A percentile compares a stretch with the other conserved stretches of the same genome.
phyloP scores from a whole-genome alignment of 805 yeast genomes.

The Ogataea populi-albae region DNA sequence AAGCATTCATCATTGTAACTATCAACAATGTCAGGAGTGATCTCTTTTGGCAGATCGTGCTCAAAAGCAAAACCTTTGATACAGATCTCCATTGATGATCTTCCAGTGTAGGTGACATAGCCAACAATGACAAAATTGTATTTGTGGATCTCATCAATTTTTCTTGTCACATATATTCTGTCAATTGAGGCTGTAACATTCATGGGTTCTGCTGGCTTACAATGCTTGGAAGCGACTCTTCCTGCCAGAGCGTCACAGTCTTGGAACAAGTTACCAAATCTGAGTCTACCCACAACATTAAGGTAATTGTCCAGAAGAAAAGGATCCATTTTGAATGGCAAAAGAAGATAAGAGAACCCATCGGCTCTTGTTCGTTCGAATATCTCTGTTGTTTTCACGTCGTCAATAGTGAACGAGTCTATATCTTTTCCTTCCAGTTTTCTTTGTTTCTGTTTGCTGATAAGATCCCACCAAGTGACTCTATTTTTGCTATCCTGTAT shows the following conservation, averaged over 20 bases:
- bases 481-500: conserved; percentile 32
- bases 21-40: conserved; percentile 56
- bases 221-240: conserved; percentile 86
- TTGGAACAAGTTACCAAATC: conserved; percentile 92
- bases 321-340: conserved; percentile 83
- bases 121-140: conserved; percentile 84
- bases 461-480: conserved; percentile 86
- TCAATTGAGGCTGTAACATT: conserved; percentile 95
- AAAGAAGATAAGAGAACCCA: conserved; percentile 63
- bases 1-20: conserved; percentile 59
- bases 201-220: conserved; percentile 94
- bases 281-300: conserved; percentile 84
- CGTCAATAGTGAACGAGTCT: conserved; percentile 68
- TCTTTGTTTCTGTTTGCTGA: conserved; percentile 68
- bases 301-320: conserved; percentile 84
- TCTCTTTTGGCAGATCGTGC: conserved; percentile 44
- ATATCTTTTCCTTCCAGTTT: conserved; percentile 68
- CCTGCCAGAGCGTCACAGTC: conserved; percentile 95
- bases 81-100: conserved; percentile 92
- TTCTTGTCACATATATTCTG: conserved; percentile 80
- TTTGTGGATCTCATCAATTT: conserved; percentile 71
- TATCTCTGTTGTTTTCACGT: conserved; percentile 68
- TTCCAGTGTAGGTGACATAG: conserved; percentile 91
- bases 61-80: conserved; percentile 83
- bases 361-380: conserved; percentile 74